These are phyloP conservation scores for Colletotrichum musicola DNA, from an alignment of 2,329 filamentous ascomycete genomes.

Conservation along the genomic window DNA sequence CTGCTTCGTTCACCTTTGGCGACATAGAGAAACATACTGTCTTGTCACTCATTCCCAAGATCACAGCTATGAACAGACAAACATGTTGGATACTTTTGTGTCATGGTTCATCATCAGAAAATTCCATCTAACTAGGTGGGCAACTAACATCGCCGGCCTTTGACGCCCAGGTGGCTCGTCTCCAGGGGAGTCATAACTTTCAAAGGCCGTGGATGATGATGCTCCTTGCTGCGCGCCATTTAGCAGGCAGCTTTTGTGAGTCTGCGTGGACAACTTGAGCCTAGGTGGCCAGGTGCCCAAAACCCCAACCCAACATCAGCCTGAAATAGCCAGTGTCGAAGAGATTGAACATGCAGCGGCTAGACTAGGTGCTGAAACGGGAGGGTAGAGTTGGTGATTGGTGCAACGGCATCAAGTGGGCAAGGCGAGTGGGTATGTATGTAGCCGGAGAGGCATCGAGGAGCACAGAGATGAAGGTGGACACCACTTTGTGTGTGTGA, in stretches of 20 bases:
- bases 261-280: no score
- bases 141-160: not conserved
- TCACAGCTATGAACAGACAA: not conserved
- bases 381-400: not conserved
- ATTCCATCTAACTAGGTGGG: not conserved
- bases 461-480: not conserved
- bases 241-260: no score
- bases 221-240: not conserved
- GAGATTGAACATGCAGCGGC: no score
- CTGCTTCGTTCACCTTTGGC: no score
- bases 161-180: not conserved
- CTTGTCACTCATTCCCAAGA: not conserved
- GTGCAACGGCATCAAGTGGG: not conserved
- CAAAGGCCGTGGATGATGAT: not conserved
- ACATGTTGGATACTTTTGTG: not conserved
- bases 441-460: conserved; percentile 1
- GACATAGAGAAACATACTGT: no score
- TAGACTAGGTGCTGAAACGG: not conserved
- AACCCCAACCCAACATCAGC: no score
- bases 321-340: not conserved
- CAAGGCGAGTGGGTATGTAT: conserved; percentile 14
- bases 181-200: not conserved
- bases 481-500: conserved; percentile 1
- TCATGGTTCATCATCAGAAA: conserved; percentile 9
- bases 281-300: no score